phyloP scores from a whole-genome alignment of 495 filamentous ascomycete genomes.

The Penicillium egyptiacum region DNA sequence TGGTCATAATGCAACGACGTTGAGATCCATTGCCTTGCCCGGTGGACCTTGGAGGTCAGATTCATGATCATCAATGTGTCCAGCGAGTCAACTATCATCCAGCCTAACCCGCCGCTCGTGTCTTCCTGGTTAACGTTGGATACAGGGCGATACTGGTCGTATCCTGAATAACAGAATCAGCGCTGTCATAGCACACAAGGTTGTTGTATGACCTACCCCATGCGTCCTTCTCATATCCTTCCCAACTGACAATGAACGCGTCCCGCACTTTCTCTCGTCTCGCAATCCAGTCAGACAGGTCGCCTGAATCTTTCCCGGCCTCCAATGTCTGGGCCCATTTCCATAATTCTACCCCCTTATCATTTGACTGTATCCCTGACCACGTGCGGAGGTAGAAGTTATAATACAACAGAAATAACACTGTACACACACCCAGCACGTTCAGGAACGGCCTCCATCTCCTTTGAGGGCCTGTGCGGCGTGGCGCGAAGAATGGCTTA shows the following conservation, averaged over 20 bases:
- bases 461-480: constrained; percentile 41
- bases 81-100: constrained; percentile 96
- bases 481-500: constrained; percentile 72
- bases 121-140: constrained; percentile 80
- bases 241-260: constrained; percentile 86
- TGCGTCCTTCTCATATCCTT: constrained; percentile 86
- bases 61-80: constrained; percentile 99
- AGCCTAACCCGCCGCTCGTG: constrained; percentile 73
- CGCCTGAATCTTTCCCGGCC: constrained; percentile 22
- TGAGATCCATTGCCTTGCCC: constrained; percentile 90
- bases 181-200: background rate
- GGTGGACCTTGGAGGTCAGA: constrained; percentile 76
- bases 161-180: constrained; percentile 53
- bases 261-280: constrained; percentile 85
- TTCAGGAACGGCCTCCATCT: constrained; percentile 30
- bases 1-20: constrained; percentile 80
- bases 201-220: constrained; percentile 67
- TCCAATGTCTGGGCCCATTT: constrained; percentile 42
- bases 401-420: constrained; percentile 49
- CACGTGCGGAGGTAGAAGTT: constrained; percentile 24
- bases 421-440: constrained; percentile 36
- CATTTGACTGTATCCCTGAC: constrained; percentile 14
- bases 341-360: constrained; percentile 43
- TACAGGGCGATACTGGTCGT: constrained; percentile 81
- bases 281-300: constrained; percentile 60